A percentile compares a stretch with the other conserved stretches of the same genome.
phyloP scores from a whole-genome alignment of 2,329 filamentous ascomycete genomes.

The Meredithiella fracta region DNA sequence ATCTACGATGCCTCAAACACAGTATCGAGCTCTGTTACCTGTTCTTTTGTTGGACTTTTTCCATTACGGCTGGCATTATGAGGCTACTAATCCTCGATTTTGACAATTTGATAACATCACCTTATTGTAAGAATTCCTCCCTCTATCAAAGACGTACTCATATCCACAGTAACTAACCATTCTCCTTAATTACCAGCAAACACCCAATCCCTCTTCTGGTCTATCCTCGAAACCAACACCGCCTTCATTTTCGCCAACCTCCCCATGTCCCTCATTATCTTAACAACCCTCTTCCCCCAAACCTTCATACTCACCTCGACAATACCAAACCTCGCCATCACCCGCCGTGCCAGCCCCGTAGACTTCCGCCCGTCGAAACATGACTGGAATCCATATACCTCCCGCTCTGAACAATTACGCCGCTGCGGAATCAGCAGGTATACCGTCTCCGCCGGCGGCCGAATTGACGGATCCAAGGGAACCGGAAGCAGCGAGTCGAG shows the following conservation, averaged over 20 bases:
- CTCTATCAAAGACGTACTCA: neutral
- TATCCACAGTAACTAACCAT: neutral
- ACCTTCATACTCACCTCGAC: conserved; percentile 2
- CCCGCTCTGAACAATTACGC: neutral
- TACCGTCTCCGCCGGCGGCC: neutral
- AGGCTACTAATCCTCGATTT: neutral
- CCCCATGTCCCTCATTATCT: neutral
- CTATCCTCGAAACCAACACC: neutral
- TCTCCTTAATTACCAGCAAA: conserved; percentile 1
- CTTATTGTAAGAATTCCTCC: neutral
- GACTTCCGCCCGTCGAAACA: neutral
- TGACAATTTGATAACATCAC: neutral
- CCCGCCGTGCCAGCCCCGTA: neutral
- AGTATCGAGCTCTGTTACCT: neutral
- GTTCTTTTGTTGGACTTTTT: neutral
- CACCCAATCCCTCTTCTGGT: neutral
- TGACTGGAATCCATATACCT: conserved; percentile 3
- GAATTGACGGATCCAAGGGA: neutral
- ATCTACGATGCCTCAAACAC: neutral
- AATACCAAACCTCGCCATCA: neutral
- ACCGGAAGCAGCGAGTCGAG: neutral
- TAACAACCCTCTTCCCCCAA: conserved; percentile 1
- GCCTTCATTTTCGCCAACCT: neutral
- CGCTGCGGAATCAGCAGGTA: neutral
- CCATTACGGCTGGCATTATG: neutral